phyloP scores from a whole-genome alignment of 495 filamentous ascomycete genomes.

The Penicillium simplicissimum region DNA sequence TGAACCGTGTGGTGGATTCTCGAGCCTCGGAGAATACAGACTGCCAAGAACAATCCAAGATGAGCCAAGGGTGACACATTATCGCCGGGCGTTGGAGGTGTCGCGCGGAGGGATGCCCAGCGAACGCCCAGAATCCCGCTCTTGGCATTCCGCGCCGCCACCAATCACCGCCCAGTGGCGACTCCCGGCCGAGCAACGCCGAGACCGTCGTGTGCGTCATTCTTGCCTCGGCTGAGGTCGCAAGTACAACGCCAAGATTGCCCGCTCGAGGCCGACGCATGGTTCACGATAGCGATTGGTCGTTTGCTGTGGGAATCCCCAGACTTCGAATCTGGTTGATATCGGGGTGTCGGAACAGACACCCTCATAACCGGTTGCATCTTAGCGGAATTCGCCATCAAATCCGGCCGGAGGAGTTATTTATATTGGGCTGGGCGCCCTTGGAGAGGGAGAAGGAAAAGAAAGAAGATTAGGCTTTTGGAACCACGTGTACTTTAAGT shows the following conservation, averaged over 20 bases:
- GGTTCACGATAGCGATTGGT: conserved; percentile 19
- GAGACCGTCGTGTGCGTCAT: conserved; percentile 36
- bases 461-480: conserved; percentile 7
- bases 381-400: conserved; percentile 22
- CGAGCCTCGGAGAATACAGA: conserved; percentile 23
- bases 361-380: conserved; percentile 10
- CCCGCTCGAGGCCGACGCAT: conserved; percentile 15
- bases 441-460: not conserved
- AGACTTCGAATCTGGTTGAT: conserved; percentile 10
- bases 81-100: conserved; percentile 21
- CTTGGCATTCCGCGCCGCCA: conserved; percentile 33
- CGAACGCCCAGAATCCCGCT: conserved; percentile 34
- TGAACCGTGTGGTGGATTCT: conserved; percentile 30
- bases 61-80: conserved; percentile 25
- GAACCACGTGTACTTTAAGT: conserved; percentile 19
- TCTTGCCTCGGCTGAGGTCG: conserved; percentile 2
- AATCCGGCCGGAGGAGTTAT: conserved; percentile 8
- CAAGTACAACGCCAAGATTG: conserved; percentile 19
- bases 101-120: conserved; percentile 19
- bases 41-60: conserved; percentile 34
- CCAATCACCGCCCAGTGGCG: conserved; percentile 23
- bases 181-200: conserved; percentile 26
- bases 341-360: conserved; percentile 13
- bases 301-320: conserved; percentile 11
- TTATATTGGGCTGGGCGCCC: conserved; percentile 20